Base-by-base conservation (phyloP, 2,329 filamentous ascomycete genomes). In the Gyromitra esculenta region DNA sequence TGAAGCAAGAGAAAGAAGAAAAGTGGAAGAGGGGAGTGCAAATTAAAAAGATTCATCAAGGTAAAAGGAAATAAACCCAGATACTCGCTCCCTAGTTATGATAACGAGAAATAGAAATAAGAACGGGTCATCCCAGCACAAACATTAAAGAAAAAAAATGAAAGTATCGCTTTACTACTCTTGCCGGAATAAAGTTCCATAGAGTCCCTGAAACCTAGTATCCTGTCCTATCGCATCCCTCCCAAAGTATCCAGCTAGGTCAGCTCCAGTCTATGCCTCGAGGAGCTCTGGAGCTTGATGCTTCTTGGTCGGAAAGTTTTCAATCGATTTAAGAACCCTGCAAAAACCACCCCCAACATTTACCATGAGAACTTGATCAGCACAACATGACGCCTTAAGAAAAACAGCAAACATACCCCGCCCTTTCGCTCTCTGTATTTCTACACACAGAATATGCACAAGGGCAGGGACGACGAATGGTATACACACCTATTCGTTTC, bases 401-500 rank as follows among this genome's bases (percentile, higher is more conserved):
- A 75, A 71, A 69, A 74, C 60, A 65, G 35, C 41, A 77, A 75
- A 75, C 75, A 67, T 77, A 77, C 75, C 71, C 75, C 50, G 65
- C 41, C 68, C 41, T 52, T 75, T 69, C 50, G 59, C 66, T 71
- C 57, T 62, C 57, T 71, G 66, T 65, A 66, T 69, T 25, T 64
- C 62, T 75, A 75, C 60, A 71, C 71, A 66, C 75, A 77, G 63
- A 77, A 72, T 76, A 77, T 31, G 66, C 75, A 77, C 54, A 77
- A 77, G 35, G 66, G 48, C 48, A 56, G 65, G 75, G 73, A 60
- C 43, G 52, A 56, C 60, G 66, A 67, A 50, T 77, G 75, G 57
- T 77, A 77, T 77, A 77, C 75, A 77, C 75, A 79, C 78, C 78
- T 78, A 59, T 73, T 77, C 35, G 73, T 76, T 67, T 79, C 78